Percentiles rank a stretch among this genome's conserved stretches.
These are phyloP conservation scores for Wallacemonas sp. DNA, from an alignment of 208 protist species.

Conservation along the genomic window DNA sequence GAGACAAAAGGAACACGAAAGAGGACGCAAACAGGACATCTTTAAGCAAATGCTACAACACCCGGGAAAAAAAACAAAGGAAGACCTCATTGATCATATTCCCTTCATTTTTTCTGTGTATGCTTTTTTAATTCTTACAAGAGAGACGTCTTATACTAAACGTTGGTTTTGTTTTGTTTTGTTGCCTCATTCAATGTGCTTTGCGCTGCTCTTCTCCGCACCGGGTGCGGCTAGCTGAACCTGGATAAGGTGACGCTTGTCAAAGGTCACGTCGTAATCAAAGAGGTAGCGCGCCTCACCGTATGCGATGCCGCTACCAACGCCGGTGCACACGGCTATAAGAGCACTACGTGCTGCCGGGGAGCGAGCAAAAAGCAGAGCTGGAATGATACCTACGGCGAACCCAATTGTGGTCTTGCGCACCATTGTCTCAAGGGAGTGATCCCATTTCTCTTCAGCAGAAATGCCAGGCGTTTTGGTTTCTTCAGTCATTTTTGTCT, in stretches of 20 bases:
- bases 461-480: constrained; percentile 27
- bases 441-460: constrained; percentile 90
- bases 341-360: constrained; percentile 54
- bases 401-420: constrained; percentile 88
- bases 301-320: constrained; percentile 85
- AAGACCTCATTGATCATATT: not conserved
- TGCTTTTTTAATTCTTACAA: no score
- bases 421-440: constrained; percentile 80
- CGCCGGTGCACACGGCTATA: constrained; percentile 64
- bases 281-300: constrained; percentile 88
- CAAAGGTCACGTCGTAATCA: constrained; percentile 86
- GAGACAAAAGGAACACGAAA: constrained; percentile 1
- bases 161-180: no score
- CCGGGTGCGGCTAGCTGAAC: constrained; percentile 20
- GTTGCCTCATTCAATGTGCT: constrained; percentile 7
- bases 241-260: constrained; percentile 77
- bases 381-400: constrained; percentile 62
- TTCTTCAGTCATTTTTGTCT: constrained; percentile 13
- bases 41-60: not conserved
- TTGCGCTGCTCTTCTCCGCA: not conserved
- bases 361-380: constrained; percentile 76
- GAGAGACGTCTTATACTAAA: no score
- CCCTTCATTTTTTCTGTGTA: no score
- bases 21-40: not conserved
- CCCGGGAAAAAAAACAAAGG: constrained; percentile 1